Base-by-base conservation (phyloP, 768 basidiomycete species). In the Pleurotus pulmonarius region DNA sequence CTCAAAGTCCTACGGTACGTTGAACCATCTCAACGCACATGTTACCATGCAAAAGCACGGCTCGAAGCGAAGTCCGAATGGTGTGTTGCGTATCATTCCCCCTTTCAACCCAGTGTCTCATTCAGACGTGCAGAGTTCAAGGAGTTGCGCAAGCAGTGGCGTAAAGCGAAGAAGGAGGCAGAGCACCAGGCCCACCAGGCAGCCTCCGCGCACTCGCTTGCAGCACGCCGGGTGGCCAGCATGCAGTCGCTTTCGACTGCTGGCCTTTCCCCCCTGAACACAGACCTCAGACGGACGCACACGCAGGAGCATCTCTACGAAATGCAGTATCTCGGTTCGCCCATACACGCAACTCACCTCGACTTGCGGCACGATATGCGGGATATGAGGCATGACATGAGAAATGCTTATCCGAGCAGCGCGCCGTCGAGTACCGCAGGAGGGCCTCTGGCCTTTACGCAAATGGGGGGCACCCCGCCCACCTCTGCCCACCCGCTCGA, bases 41-140 rank as follows among this genome's bases (percentile, higher is more conserved):
- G 93, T 98, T 56, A 89, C 87, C n/a, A 97, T 97, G 92, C 96
- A 98, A 70, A 91, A 91, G 70, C 96, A 99, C 68, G 96, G 96
- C 43, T 56, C 77, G 13, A 98, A 96, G 74, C 83, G 95, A 55
- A 88, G 84, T 68, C 96, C 96, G 11, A 83, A 83, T 56, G 95
- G 96, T 96, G 65, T 73, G 90, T 67, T 24, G 47, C 16, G 48
- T 20, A 38, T 37, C 39, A 40, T 12, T 46, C 46, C 56, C 47
- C 26, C 7, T 9, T 53, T 18, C 29, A 44, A 46, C 46, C 9
- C 55, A 60, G 39, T 53, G 46, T 55, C 29, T 56, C 48, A 58
- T 58, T 58, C 52, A 55, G 59, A 29, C 48, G 55, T n/a, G 29
- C 73, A 98, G 96, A 98, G 77, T 99, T 98, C 80, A 98, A 96